Evolutionary conservation across 768 basidiomycete species (phyloP), one percentile per base, ranked within the genome.

Genomic region (Pleurotus eryngii): DNA sequence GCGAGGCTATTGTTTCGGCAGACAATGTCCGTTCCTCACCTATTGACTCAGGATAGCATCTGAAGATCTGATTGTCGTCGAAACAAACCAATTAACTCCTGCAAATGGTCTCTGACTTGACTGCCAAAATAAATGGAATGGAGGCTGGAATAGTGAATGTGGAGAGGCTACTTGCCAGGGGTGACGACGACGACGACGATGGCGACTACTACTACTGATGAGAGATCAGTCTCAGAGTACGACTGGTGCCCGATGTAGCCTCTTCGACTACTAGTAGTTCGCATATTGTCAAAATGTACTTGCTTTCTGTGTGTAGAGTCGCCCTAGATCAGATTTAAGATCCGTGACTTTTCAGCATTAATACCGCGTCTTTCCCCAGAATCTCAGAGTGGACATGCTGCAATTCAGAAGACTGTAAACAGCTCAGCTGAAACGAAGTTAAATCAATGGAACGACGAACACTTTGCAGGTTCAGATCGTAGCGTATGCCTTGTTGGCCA

Each of bases 401-500:
- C 40, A 76, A 68, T 20, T 27, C 37, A 45, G 57, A 38, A 7
- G 58, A 47, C 61, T 62, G 26, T 11, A 24, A 6, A 46, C 27
- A 35, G 35, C 20, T 24, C 46, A 12, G 55, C 4, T 42, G 9
- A 12, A 26, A 18, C 26, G 7, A 26, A 12, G 35, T 4, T 46
- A 27, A 14, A 30, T 20, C 15, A 12, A 26, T 45, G 47, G 14
- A 61, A 56, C 18, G 47, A 67, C 49, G 49, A 47, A 71, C 68
- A 40, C 56, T 57, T 20, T 55, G 45, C 5, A 58, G 56, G 15
- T 59, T 49, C n/a, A 64, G 59, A 18, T 69, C 70, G 61, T 89
- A 90, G 7, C 81, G 81, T 0, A 92, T 69, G 5, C 90, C 92
- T n/a, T 76, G 74, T 1, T 71, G 69, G 0, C 95, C 95, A 4